Base-by-base conservation (phyloP, 2,329 filamentous ascomycete species). In the Triangularia setosa region DNA sequence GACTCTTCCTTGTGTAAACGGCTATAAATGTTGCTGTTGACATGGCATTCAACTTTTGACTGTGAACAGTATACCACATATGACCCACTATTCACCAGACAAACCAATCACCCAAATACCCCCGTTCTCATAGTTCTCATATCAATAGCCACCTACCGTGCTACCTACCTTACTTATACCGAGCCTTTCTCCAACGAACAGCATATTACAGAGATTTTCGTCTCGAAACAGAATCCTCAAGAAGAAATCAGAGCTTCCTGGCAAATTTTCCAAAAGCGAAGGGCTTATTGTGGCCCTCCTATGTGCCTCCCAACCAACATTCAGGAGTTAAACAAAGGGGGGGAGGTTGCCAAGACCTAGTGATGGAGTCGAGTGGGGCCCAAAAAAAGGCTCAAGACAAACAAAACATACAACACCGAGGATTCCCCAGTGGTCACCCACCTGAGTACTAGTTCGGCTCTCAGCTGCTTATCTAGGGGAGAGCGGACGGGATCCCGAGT, bases 361-460 rank as follows among this genome's bases (percentile, higher is more conserved):
- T 23, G 55, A 58, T 24, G 35, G 56, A 28, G 28, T 35, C 55
- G 40, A 58, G 25, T 25, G 18, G 30, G 18, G 33, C 4, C 3
- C 21, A 28, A 59, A 44, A 44, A 28, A 12, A 9, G 30, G 7
- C 11, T n/a, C n/a, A n/a, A 58, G 27, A 4, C 21, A 23, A 58
- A 58, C 18, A 59, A 59, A 25, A 59, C 57, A 59, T 59, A 59
- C 57, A 59, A 59, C 57, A 59, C 57, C 33, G 30, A 40, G 57
- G 57, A 59, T 59, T 59, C 57, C 57, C 57, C 57, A 59, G 23
- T 59, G 57, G 57, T 59, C 57, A 59, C 57, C 57, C 57, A 59
- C 57, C 23, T 59, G 57, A 59, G 57, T 59, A 59, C 57, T 59
- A 44, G 30, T 59, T 40, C 30, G 33, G 57, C 57, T 14, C 21